phyloP scores from a whole-genome alignment of 139 green algal genomes.

The Medakamo hakoo region DNA sequence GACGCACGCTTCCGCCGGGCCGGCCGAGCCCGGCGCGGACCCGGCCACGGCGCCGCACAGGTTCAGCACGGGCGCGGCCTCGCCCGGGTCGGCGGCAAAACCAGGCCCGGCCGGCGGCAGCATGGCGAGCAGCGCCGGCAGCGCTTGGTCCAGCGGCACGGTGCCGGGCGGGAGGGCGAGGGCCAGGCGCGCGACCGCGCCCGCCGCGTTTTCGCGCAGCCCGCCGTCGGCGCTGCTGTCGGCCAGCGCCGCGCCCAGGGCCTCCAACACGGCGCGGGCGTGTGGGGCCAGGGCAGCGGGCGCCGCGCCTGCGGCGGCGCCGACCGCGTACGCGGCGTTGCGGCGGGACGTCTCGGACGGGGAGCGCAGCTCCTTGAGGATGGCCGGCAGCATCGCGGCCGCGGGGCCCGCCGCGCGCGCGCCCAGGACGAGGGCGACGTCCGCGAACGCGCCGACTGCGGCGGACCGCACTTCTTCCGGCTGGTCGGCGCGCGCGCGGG shows the following conservation, averaged over 20 bases:
- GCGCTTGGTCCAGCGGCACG: slow-evolving; percentile 27
- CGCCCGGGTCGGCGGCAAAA: neutral
- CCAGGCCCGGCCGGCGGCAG: slow-evolving; percentile 16
- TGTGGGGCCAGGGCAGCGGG: slow-evolving; percentile 32
- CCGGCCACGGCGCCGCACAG: neutral
- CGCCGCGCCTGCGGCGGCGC: slow-evolving; percentile 30
- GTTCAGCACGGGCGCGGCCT: neutral
- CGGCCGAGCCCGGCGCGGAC: no score
- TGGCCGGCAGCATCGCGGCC: slow-evolving; percentile 18
- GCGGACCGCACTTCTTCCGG: slow-evolving; percentile 20
- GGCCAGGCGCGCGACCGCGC: slow-evolving; percentile 45
- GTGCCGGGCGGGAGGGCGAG: slow-evolving; percentile 1
- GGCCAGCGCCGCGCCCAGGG: slow-evolving; percentile 1
- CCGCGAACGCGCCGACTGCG: slow-evolving; percentile 37
- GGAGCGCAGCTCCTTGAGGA: slow-evolving; percentile 39
- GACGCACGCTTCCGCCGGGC: neutral
- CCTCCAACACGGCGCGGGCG: neutral
- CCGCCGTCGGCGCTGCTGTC: slow-evolving; percentile 16
- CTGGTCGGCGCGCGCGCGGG: slow-evolving; percentile 18
- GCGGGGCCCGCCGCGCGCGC: slow-evolving; percentile 11
- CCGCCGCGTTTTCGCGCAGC: slow-evolving; percentile 50
- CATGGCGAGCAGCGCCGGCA: slow-evolving; percentile 30
- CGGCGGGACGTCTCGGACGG: slow-evolving; percentile 41
- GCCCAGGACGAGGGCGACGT: slow-evolving; percentile 32
- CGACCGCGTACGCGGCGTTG: slow-evolving; percentile 47